These are phyloP conservation scores for Earliella scabrosa DNA, from an alignment of 1,284 basidiomycete genomes.

Conservation along the genomic window DNA sequence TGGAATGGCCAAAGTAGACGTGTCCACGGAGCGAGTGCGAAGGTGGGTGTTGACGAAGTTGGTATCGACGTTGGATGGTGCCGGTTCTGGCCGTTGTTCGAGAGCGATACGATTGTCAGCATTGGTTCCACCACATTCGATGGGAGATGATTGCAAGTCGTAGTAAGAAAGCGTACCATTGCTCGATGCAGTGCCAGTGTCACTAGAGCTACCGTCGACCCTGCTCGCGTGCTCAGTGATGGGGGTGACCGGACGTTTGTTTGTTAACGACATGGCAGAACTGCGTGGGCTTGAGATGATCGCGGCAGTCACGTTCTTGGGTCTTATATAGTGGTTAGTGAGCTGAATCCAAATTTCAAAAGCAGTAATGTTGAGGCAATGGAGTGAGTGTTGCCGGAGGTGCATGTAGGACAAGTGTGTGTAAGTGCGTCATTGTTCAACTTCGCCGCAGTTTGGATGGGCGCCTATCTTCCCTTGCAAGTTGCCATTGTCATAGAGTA, in stretches of 20 bases:
- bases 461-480: too few species aligned
- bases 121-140: not conserved
- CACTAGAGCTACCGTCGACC: not conserved
- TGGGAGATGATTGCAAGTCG: not conserved
- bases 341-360: too few species aligned
- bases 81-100: not conserved
- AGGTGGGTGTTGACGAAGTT: not conserved
- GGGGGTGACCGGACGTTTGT: slow-evolving; percentile 1
- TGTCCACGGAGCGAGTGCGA: not conserved
- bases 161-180: not conserved
- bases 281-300: slow-evolving; percentile 6
- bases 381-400: too few species aligned
- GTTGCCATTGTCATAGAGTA: too few species aligned
- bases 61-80: not conserved
- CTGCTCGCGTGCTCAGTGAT: not conserved
- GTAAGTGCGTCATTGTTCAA: too few species aligned
- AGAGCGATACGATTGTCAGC: not conserved
- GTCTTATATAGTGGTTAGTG: not conserved
- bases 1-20: not conserved
- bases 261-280: slow-evolving; percentile 5
- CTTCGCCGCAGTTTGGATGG: too few species aligned
- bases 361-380: too few species aligned
- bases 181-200: not conserved
- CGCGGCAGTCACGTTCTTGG: slow-evolving; percentile 1
- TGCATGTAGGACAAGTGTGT: too few species aligned